Evolutionary conservation across 73 alveolate genomes (phyloP), one percentile per base, ranked within the genome.

Genomic region (Paramecium sonneborni): DNA sequence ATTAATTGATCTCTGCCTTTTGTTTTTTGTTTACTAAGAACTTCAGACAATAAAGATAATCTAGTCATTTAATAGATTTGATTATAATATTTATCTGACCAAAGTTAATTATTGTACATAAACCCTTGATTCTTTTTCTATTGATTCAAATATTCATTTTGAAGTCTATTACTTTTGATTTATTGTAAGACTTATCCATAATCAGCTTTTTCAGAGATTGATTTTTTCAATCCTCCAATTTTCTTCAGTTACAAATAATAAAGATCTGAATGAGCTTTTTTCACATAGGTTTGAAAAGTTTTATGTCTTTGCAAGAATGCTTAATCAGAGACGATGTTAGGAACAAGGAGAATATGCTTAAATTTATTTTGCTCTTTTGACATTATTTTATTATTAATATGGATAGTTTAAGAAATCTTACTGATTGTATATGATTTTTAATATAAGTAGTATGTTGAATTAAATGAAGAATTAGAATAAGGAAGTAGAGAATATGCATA

Each of bases 61-160:
- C 84, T 6, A 62, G 84, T 32, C 84, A 62, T 62, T n/a, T 62
- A 21, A 24, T 30, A 62, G 39, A 62, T 32, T 26, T 62, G 44
- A 62, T 62, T 62, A 30, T 62, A 62, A 28, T 62, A 62, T 30
- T 62, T 62, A 26, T 62, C 84, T 30, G 84, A 62, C 84, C 84
- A 62, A 23, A 62, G 44, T 32, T 62, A 32, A 62, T 62, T 62
- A 62, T 62, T 62, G 26, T 62, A 26, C 84, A 62, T 62, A 62
- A 62, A 62, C 46, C 84, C 84, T 62, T 62, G 44, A 21, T 32
- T 62, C 84, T 62, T 62, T 46, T 62, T 62, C 44, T 62, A n/a
- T 32, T 62, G 12, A 62, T 62, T 62, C 84, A 62, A 1, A 62
- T 62, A 62, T 11, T 62, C 84, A 62, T 62, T 62, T 30, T 62